These are phyloP conservation scores for Arachnomyces sp. DNA, from an alignment of 2,329 filamentous ascomycete genomes.

Conservation along the genomic window DNA sequence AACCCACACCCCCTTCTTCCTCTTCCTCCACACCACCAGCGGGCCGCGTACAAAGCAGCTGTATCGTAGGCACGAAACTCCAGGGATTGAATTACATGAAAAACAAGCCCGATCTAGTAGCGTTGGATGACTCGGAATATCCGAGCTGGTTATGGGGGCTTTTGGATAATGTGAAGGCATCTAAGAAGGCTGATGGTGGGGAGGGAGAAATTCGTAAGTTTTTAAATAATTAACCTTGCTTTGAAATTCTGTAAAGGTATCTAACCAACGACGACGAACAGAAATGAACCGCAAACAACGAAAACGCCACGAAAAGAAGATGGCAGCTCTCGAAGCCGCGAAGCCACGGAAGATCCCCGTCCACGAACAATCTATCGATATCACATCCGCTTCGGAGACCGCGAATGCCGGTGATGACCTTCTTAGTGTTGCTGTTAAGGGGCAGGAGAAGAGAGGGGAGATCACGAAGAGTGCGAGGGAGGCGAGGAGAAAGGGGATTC, in stretches of 20 bases:
- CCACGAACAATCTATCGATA: constrained; percentile 38
- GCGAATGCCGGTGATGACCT: constrained; percentile 21
- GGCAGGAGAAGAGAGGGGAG: constrained; percentile 30
- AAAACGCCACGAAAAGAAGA: constrained; percentile 39
- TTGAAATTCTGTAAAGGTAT: too few species aligned
- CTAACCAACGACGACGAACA: constrained; percentile 10
- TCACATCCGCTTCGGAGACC: constrained; percentile 29
- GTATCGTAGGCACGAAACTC: constrained; percentile 32
- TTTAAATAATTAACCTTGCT: constrained; percentile 31
- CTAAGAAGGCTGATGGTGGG: constrained; percentile 23
- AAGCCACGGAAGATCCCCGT: constrained; percentile 35
- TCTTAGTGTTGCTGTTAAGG: constrained; percentile 27
- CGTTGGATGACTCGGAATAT: constrained; percentile 40
- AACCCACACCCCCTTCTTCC: constrained; percentile 1
- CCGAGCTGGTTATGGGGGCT: constrained; percentile 41
- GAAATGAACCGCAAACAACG: constrained; percentile 41
- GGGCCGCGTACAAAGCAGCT: constrained; percentile 29
- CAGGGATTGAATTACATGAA: constrained; percentile 40
- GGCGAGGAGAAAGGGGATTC: constrained; percentile 38
- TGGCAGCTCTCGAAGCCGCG: constrained; percentile 31
- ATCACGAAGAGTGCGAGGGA: constrained; percentile 38
- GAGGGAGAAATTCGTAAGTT: constrained; percentile 26
- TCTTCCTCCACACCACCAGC: constrained; percentile 20
- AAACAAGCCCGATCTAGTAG: constrained; percentile 37
- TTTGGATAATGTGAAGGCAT: constrained; percentile 29